Conservation (phyloP, 257 asterid genomes). For the Echium plantagineum region DNA sequence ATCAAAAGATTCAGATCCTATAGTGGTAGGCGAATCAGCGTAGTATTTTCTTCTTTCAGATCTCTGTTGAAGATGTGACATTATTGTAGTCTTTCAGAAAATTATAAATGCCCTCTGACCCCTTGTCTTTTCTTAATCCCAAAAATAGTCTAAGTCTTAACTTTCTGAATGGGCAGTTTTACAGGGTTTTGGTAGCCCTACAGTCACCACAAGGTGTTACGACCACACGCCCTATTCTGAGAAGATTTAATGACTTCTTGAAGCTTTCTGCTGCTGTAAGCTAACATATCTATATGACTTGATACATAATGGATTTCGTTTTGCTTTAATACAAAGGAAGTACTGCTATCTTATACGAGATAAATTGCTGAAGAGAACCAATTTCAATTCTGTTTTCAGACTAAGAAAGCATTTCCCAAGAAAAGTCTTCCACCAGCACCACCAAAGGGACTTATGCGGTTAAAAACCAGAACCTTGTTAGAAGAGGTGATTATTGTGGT, state of each 20-base stretch:
- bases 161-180: constrained; percentile 64
- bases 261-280: constrained; percentile 88
- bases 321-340: neutral
- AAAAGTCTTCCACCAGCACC: constrained; percentile 78
- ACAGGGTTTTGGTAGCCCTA: constrained; percentile 80
- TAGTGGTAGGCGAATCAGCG: constrained; percentile 54
- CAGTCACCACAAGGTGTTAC: constrained; percentile 69
- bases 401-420: constrained; percentile 61
- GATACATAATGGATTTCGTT: neutral
- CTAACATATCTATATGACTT: constrained; percentile 7
- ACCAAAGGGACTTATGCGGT: constrained; percentile 72
- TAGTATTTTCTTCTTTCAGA: constrained; percentile 9
- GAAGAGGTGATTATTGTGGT: constrained; percentile 60
- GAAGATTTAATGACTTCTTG: constrained; percentile 71
- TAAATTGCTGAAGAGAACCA: neutral
- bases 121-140: neutral
- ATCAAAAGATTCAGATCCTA: constrained; percentile 86
- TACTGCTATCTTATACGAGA: neutral
- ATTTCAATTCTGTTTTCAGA: constrained; percentile 35
- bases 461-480: constrained; percentile 77
- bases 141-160: constrained; percentile 14
- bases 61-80: neutral
- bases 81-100: neutral
- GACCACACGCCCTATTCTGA: constrained; percentile 34
- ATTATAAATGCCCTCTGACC: neutral